Conservation (phyloP, 106 monocot genomes). For the Allium fistulosum region DNA sequence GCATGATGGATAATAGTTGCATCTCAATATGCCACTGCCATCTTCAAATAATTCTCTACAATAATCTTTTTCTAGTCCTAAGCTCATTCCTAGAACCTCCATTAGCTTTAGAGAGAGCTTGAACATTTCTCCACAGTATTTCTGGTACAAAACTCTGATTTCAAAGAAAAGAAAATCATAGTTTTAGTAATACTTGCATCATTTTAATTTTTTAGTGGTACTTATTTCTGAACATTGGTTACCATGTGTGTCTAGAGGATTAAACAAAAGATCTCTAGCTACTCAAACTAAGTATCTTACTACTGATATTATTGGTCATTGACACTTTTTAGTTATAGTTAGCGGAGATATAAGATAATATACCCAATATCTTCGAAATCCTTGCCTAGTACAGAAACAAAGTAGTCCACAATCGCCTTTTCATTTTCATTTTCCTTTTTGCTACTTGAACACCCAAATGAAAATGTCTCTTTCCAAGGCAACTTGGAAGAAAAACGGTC, state of each 20-base stretch:
- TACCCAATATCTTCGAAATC: constrained; percentile 54
- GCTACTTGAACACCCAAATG: constrained; percentile 31
- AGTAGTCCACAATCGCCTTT: constrained; percentile 35
- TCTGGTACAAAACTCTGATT: constrained; percentile 37
- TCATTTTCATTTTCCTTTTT: neutral
- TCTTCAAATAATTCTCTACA: constrained; percentile 51
- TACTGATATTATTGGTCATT: too few species aligned
- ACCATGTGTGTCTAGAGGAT: too few species aligned
- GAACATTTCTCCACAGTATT: constrained; percentile 46
- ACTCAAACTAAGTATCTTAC: too few species aligned
- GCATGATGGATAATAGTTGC: constrained; percentile 49
- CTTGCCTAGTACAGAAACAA: constrained; percentile 31
- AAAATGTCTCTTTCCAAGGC: constrained; percentile 89
- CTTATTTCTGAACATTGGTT: too few species aligned
- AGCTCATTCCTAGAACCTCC: constrained; percentile 62
- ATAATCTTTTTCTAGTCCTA: constrained; percentile 21
- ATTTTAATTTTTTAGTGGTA: too few species aligned
- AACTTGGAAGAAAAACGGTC: constrained; percentile 55
- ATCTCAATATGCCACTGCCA: constrained; percentile 31
- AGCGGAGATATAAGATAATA: too few species aligned
- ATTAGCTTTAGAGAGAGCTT: constrained; percentile 32
- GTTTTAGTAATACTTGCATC: too few species aligned
- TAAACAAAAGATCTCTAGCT: too few species aligned
- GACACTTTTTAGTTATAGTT: too few species aligned
- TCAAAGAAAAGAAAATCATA: too few species aligned